Percentiles rank a stretch among this genome's conserved stretches.
These are phyloP conservation scores for Inosperma sp. DNA, from an alignment of 768 basidiomycete species.

Conservation along the genomic window DNA sequence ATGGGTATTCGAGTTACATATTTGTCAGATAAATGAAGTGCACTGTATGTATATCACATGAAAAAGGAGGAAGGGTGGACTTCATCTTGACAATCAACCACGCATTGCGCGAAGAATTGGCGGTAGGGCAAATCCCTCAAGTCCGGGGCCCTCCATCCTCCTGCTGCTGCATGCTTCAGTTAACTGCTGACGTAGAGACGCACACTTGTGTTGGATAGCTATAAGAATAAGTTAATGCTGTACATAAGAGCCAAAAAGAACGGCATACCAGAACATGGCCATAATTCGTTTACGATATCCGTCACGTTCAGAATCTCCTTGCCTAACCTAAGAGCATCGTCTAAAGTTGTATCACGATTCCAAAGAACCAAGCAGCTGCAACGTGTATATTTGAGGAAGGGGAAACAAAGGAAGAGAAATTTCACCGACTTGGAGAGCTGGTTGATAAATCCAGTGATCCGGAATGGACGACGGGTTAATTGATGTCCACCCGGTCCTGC, in stretches of 20 bases:
- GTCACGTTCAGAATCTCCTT: conserved; percentile 59
- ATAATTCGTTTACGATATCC: conserved; percentile 64
- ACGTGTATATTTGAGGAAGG: neutral
- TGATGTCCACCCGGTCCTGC: conserved; percentile 48
- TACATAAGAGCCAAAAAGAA: neutral
- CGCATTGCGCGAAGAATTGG: neutral
- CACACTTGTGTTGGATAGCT: conserved; percentile 48
- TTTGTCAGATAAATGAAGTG: neutral
- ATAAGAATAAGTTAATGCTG: conserved; percentile 2
- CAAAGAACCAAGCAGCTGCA: conserved; percentile 61
- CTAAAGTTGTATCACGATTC: conserved; percentile 54
- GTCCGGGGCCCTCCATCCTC: conserved; percentile 5
- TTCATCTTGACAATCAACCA: neutral
- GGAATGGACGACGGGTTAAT: conserved; percentile 64
- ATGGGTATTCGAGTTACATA: conserved; percentile 8
- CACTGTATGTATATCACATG: neutral
- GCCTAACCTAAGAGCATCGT: conserved; percentile 59
- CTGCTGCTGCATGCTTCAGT: conserved; percentile 39
- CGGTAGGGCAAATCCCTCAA: neutral
- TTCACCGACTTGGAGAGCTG: conserved; percentile 55
- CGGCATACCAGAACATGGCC: conserved; percentile 52
- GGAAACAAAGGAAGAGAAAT: neutral
- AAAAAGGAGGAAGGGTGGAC: neutral
- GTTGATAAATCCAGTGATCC: conserved; percentile 66
- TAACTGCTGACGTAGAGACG: conserved; percentile 46